Evolutionary conservation across 352 stramenopile genomes (phyloP), one percentile per base, ranked within the genome.

Genomic region (Phytopythium chamaehyphon): DNA sequence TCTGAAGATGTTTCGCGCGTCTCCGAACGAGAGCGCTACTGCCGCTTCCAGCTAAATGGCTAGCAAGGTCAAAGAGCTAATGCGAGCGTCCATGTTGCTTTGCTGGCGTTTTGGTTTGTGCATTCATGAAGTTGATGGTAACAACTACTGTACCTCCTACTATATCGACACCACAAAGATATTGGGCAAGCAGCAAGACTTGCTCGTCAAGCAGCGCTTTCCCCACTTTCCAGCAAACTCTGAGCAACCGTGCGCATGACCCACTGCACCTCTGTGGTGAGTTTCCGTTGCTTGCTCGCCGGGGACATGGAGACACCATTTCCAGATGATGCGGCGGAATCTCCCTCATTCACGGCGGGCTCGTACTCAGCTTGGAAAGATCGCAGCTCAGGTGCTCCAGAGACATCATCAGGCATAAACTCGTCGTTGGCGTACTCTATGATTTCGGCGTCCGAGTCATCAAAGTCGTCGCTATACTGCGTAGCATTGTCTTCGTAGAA

Each of bases 401-500:
- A 9, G 28, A 33, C 73, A 19, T 65, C 63, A 21, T 84, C 75
- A 18, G 49, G 52, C 23, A 62, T 47, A 31, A 87, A 88, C 33
- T 84, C 80, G 40, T 88, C 73, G 54, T 89, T 73, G 10, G 66
- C 71, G 54, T 91, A 91, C 44, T 90, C 76, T 47, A 90, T 89
- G 23, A 93, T 61, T 54, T 93, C 83, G 19, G 79, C 80, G 35
- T 90, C 80, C 0, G 66, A 56, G 45, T 90, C 77, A 48, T 93
- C 83, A 55, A 89, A 91, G 51, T 93, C 83, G 31, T 93, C 80
- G 59, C 80, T 93, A 64, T 90, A 90, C 45, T 86, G 76, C 6
- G 70, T 81, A 6, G 79, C 76, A 49, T 81, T 78, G 23, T 84
- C 71, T 28, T 81, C 76, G 14, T 79, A 79, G 56, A 86, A 81